A percentile compares a stretch with the other conserved stretches of the same genome.
Conservation (phyloP, 1,284 basidiomycete species). For the Chalciporus piperatoides region DNA sequence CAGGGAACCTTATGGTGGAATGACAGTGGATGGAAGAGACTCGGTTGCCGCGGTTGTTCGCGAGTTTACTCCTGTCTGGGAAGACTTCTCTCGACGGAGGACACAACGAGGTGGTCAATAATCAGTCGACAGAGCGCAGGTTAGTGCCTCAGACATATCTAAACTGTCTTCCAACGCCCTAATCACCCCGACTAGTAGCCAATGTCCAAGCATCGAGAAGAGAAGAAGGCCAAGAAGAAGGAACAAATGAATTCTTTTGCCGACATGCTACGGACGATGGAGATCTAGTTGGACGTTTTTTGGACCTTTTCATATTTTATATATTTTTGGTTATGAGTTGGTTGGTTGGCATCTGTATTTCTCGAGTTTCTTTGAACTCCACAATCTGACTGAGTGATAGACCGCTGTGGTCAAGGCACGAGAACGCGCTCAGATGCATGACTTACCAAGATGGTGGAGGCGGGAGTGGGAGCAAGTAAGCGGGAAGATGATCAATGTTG, state of each 20-base stretch:
- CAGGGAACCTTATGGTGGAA: slow-evolving; percentile 12
- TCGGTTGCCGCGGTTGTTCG: slow-evolving; percentile 6
- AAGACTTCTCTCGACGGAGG: slow-evolving; percentile 11
- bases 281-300: not conserved
- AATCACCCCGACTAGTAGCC: not conserved
- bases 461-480: too few relatives aligned
- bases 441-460: too few relatives aligned
- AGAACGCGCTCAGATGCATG: too few relatives aligned
- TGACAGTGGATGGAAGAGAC: slow-evolving; percentile 8
- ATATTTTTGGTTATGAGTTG: not conserved
- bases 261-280: slow-evolving; percentile 17
- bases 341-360: not conserved
- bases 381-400: too few relatives aligned
- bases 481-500: too few relatives aligned
- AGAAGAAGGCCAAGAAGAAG: slow-evolving; percentile 5
- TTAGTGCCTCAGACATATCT: not conserved
- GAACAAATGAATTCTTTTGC: slow-evolving; percentile 5
- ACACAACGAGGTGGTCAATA: not conserved
- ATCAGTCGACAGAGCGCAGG: not conserved
- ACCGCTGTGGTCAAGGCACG: too few relatives aligned
- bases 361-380: too few relatives aligned
- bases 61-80: slow-evolving; percentile 13
- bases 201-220: not conserved
- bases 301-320: not conserved
- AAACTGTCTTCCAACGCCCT: too few relatives aligned